Conservation (phyloP, 2,329 filamentous ascomycete species). For the Arachnopeziza araneosa region DNA sequence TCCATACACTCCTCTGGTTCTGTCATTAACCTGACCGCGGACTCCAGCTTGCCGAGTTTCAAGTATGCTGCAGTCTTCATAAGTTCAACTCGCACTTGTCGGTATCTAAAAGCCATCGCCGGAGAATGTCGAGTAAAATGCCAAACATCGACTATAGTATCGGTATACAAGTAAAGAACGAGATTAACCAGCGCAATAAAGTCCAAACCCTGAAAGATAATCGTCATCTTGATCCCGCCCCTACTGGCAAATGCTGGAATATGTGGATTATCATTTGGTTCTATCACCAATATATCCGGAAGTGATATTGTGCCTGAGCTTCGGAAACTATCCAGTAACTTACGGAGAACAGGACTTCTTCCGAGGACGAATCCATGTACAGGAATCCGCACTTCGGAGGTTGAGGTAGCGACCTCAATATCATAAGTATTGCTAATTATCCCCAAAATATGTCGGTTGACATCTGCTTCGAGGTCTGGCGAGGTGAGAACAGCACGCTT, state of each 20-base stretch:
- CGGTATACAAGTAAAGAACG: conserved; percentile 74
- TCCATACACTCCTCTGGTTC: conserved; percentile 59
- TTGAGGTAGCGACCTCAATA: conserved; percentile 46
- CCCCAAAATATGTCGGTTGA: conserved; percentile 44
- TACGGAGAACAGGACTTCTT: conserved; percentile 64
- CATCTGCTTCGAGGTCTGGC: conserved; percentile 59
- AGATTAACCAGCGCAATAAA: conserved; percentile 75
- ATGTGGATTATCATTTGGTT: conserved; percentile 34
- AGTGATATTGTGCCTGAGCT: conserved; percentile 49
- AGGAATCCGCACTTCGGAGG: conserved; percentile 68
- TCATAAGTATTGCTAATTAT: conserved; percentile 35
- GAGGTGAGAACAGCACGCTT: conserved; percentile 53
- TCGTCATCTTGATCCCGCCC: conserved; percentile 42
- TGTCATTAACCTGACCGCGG: conserved; percentile 70
- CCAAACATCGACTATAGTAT: conserved; percentile 80
- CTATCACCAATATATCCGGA: conserved; percentile 55
- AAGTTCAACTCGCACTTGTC: conserved; percentile 76
- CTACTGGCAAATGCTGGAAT: not conserved
- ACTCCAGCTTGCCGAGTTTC: conserved; percentile 66
- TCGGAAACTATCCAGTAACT: conserved; percentile 53
- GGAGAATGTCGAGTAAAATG: conserved; percentile 62
- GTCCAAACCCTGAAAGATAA: conserved; percentile 68
- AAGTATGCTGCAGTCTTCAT: conserved; percentile 76
- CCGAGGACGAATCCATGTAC: conserved; percentile 76
- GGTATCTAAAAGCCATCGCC: conserved; percentile 64